A percentile compares a stretch with the other conserved stretches of the same genome.
Conservation (phyloP, 2,329 filamentous ascomycete genomes). For the Stagonosporopsis cucurbitacearum region DNA sequence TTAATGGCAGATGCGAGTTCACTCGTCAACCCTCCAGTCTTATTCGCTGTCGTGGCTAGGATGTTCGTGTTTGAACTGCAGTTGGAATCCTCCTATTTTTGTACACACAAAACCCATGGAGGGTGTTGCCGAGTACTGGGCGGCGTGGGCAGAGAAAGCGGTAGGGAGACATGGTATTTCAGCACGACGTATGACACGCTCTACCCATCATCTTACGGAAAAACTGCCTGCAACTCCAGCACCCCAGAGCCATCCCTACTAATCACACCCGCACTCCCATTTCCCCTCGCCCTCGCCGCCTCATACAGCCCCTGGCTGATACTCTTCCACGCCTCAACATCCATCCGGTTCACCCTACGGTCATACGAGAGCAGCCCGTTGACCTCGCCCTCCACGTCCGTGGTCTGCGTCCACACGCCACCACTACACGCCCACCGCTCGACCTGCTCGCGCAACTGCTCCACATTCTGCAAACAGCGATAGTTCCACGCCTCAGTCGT, state of each 20-base stretch:
- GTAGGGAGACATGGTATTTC: too few relatives aligned
- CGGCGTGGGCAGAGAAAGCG: too few relatives aligned
- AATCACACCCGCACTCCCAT: conserved; percentile 4
- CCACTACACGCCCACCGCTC: conserved; percentile 68
- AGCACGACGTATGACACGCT: too few relatives aligned
- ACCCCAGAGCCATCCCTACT: background rate
- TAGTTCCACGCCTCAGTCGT: conserved; percentile 70
- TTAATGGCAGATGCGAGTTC: too few relatives aligned
- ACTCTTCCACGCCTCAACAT: conserved; percentile 64
- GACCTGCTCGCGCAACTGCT: conserved; percentile 57
- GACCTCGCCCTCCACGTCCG: conserved; percentile 76
- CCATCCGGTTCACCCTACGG: conserved; percentile 63
- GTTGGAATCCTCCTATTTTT: too few relatives aligned
- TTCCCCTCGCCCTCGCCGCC: conserved; percentile 45
- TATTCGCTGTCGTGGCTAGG: too few relatives aligned
- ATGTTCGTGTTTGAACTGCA: too few relatives aligned
- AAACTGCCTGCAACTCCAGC: conserved; percentile 4
- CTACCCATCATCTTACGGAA: background rate
- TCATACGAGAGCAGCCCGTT: conserved; percentile 76
- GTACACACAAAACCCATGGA: too few relatives aligned
- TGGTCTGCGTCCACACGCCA: conserved; percentile 76
- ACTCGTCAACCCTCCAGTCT: too few relatives aligned
- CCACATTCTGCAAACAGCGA: conserved; percentile 61
- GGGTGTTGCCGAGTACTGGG: too few relatives aligned
- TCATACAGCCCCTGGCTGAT: conserved; percentile 68